Conservation (phyloP, 2,329 filamentous ascomycete genomes). For the Thelonectria discophora region DNA sequence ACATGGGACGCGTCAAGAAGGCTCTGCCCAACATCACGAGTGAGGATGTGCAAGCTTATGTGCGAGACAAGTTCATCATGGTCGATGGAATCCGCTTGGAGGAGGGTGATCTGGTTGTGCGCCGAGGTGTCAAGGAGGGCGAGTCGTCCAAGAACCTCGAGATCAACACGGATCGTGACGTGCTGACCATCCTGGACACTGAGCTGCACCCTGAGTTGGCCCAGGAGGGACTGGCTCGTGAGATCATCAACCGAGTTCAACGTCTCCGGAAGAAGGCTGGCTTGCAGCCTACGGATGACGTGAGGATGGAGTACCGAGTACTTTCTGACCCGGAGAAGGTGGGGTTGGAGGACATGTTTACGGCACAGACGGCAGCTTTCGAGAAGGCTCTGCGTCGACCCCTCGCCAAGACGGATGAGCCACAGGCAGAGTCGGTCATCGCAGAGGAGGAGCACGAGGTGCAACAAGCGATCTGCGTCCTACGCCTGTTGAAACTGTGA, state of each 20-base stretch:
- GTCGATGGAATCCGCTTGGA: conserved; percentile 88
- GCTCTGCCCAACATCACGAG: conserved; percentile 81
- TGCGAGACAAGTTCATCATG: conserved; percentile 75
- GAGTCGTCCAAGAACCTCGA: conserved; percentile 78
- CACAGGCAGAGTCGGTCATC: conserved; percentile 61
- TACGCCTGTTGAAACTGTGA: conserved; percentile 79
- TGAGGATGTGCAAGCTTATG: conserved; percentile 82
- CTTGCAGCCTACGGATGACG: conserved; percentile 88
- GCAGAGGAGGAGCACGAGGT: conserved; percentile 86
- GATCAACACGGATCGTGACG: conserved; percentile 87
- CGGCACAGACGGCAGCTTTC: conserved; percentile 72
- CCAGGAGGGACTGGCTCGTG: conserved; percentile 87
- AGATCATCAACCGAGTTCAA: conserved; percentile 94
- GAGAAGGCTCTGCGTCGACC: conserved; percentile 81
- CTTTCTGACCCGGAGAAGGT: conserved; percentile 80
- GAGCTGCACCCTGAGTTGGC: conserved; percentile 85
- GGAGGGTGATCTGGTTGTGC: conserved; percentile 81
- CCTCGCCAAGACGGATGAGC: conserved; percentile 61
- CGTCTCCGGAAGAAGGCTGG: conserved; percentile 93
- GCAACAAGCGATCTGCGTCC: conserved; percentile 80
- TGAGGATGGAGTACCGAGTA: conserved; percentile 92
- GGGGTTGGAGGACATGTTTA: conserved; percentile 75
- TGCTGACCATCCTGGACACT: conserved; percentile 89
- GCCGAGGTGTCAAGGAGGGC: conserved; percentile 79
- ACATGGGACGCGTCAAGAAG: conserved; percentile 90